phyloP scores from a whole-genome alignment of 352 stramenopile genomes.

The Globisporangium radiosum region DNA sequence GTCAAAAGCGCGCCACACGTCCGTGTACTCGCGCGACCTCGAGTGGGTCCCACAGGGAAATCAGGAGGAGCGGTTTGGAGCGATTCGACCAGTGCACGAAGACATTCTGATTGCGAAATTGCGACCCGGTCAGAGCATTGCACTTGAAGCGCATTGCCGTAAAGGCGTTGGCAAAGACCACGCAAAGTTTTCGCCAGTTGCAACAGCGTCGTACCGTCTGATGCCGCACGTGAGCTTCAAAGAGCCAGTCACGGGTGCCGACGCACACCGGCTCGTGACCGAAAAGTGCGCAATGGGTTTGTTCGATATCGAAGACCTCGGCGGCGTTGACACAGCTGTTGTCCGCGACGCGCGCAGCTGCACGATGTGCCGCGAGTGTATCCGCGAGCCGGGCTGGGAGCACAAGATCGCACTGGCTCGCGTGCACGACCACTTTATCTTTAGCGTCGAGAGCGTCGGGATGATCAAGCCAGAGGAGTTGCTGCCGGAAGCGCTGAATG shows the following conservation, averaged over 20 bases:
- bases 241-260: slow-evolving; percentile 49
- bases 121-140: slow-evolving; percentile 93
- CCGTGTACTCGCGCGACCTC: slow-evolving; percentile 93
- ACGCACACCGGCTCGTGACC: slow-evolving; percentile 53
- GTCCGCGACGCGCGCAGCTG: slow-evolving; percentile 86
- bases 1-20: slow-evolving; percentile 13
- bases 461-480: slow-evolving; percentile 86
- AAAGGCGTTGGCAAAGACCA: slow-evolving; percentile 96
- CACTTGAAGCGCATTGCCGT: slow-evolving; percentile 92
- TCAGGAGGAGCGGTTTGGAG: slow-evolving; percentile 87
- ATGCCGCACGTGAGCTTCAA: slow-evolving; percentile 82
- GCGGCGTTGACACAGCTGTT: slow-evolving; percentile 55
- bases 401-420: slow-evolving; percentile 88
- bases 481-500: slow-evolving; percentile 67
- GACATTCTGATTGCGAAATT: slow-evolving; percentile 97
- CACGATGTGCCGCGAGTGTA: slow-evolving; percentile 97
- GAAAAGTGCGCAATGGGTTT: slow-evolving; percentile 74
- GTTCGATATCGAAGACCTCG: slow-evolving; percentile 91
- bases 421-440: slow-evolving; percentile 97
- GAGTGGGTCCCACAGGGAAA: slow-evolving; percentile 96
- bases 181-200: slow-evolving; percentile 96
- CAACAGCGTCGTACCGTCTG: slow-evolving; percentile 93
- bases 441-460: slow-evolving; percentile 76
- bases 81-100: slow-evolving; percentile 86
- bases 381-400: slow-evolving; percentile 82